phyloP scores from a whole-genome alignment of 106 monocot genomes.

The Cymbidium sinense region DNA sequence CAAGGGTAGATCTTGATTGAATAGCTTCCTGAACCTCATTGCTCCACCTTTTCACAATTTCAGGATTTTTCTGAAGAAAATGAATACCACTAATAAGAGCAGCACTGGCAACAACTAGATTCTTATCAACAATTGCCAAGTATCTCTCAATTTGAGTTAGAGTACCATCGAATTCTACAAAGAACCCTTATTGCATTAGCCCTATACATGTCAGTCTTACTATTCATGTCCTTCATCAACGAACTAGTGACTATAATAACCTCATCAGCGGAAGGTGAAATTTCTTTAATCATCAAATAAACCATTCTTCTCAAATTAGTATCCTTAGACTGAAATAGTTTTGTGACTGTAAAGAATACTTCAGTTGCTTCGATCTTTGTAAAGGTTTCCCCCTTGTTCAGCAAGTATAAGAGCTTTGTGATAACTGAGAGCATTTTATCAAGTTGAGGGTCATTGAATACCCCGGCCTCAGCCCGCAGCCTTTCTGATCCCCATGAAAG shows the following conservation, averaged over 20 bases:
- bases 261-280: constrained; percentile 98
- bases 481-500: constrained; percentile 94
- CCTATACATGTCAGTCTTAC: constrained; percentile 98
- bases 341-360: constrained; percentile 95
- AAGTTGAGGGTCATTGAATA: constrained; percentile 94
- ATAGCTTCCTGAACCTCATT: constrained; percentile 99
- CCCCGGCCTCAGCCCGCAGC: constrained; percentile 91
- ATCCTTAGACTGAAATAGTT: constrained; percentile 95
- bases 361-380: constrained; percentile 94
- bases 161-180: constrained; percentile 88
- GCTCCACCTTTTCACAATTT: constrained; percentile 98
- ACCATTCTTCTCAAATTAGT: constrained; percentile 91
- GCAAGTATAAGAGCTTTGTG: constrained; percentile 83
- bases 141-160: constrained; percentile 98
- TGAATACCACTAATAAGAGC: constrained; percentile 95
- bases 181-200: constrained; percentile 98
- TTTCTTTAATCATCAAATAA: constrained; percentile 96
- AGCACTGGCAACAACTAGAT: constrained; percentile 96
- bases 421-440: constrained; percentile 97
- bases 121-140: constrained; percentile 96
- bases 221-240: constrained; percentile 99
- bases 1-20: constrained; percentile 94
- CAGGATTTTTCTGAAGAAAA: constrained; percentile 96
- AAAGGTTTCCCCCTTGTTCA: constrained; percentile 96
- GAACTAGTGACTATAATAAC: constrained; percentile 99